Evolutionary conservation across 208 protist species (phyloP).

Genomic region (Plasmodiophora brassicae): DNA sequence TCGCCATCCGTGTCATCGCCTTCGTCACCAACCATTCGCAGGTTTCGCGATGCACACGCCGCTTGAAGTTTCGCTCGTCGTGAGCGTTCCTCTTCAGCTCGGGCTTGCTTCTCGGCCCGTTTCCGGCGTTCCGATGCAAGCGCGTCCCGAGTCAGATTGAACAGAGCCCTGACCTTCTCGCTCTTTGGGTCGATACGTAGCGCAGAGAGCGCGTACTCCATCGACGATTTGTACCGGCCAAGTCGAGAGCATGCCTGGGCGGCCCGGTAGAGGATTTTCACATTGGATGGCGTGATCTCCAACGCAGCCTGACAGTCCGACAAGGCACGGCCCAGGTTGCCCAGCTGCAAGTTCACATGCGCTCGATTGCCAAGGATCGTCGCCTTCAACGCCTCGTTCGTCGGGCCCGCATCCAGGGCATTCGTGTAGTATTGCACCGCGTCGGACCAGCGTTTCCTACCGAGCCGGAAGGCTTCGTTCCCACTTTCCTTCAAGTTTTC

Average conservation of each 20-base stretch:
- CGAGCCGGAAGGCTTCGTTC: not conserved
- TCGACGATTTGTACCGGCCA: not conserved
- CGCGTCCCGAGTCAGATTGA: not conserved
- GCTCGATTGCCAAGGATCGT: not conserved
- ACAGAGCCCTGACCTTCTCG: not conserved
- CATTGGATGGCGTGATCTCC: not conserved
- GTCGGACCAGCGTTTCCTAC: not conserved
- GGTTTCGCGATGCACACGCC: not conserved
- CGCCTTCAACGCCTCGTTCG: not conserved
- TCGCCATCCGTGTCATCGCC: not conserved
- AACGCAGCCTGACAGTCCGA: not conserved
- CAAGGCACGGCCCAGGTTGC: not conserved
- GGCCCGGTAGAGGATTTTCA: not conserved
- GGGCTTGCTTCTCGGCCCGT: not conserved
- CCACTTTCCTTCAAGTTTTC: not conserved
- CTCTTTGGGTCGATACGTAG: not conserved
- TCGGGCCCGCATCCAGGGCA: not conserved
- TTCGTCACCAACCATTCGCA: not conserved
- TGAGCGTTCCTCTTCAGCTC: not conserved
- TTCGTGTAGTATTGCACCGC: conserved; percentile 29
- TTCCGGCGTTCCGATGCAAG: not conserved
- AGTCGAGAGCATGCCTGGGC: not conserved
- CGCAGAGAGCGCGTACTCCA: not conserved
- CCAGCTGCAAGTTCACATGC: conserved; percentile 6
- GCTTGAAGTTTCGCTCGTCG: not conserved